phyloP scores from a whole-genome alignment of 805 yeast species.

The Aciculoconidium aculeatum region DNA sequence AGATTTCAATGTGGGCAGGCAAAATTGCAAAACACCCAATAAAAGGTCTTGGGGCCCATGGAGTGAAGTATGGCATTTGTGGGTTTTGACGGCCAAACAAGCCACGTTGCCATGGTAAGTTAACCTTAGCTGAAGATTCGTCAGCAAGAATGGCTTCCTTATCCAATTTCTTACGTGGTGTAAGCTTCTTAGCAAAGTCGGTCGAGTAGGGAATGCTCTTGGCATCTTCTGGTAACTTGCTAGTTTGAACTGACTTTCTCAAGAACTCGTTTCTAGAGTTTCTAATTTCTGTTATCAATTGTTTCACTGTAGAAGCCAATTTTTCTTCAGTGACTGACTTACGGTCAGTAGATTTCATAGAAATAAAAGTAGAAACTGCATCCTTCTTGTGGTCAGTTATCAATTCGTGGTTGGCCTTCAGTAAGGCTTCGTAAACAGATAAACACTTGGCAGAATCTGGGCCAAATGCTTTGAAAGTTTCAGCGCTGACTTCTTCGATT shows the following conservation, averaged over 20 bases:
- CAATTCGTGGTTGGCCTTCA: slow-evolving; percentile 22
- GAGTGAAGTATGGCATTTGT: slow-evolving; percentile 82
- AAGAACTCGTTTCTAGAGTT: slow-evolving; percentile 28
- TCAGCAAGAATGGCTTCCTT: slow-evolving; percentile 45
- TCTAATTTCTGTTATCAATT: slow-evolving; percentile 31
- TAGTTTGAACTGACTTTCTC: slow-evolving; percentile 22
- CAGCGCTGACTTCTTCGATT: slow-evolving; percentile 13
- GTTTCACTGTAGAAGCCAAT: slow-evolving; percentile 28
- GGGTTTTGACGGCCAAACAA: slow-evolving; percentile 78
- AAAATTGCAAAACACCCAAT: slow-evolving; percentile 86
- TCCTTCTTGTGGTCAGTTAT: slow-evolving; percentile 14
- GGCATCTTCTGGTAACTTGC: slow-evolving; percentile 23
- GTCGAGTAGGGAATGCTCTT: slow-evolving; percentile 23
- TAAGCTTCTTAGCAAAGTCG: slow-evolving; percentile 19
- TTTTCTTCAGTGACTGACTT: slow-evolving; percentile 24
- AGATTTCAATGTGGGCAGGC: slow-evolving; percentile 88
- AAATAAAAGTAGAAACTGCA: slow-evolving; percentile 19
- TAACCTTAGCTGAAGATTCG: slow-evolving; percentile 43
- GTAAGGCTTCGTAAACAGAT: slow-evolving; percentile 25
- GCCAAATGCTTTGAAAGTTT: slow-evolving; percentile 13
- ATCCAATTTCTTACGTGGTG: slow-evolving; percentile 33
- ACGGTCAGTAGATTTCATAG: slow-evolving; percentile 32
- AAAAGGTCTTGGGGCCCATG: slow-evolving; percentile 94
- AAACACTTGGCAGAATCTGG: slow-evolving; percentile 31
- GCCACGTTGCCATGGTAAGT: slow-evolving; percentile 75